Percentiles rank a stretch among this genome's conserved stretches.
Conservation (phyloP, 352 stramenopile species). For the Pythium guiyangense region DNA sequence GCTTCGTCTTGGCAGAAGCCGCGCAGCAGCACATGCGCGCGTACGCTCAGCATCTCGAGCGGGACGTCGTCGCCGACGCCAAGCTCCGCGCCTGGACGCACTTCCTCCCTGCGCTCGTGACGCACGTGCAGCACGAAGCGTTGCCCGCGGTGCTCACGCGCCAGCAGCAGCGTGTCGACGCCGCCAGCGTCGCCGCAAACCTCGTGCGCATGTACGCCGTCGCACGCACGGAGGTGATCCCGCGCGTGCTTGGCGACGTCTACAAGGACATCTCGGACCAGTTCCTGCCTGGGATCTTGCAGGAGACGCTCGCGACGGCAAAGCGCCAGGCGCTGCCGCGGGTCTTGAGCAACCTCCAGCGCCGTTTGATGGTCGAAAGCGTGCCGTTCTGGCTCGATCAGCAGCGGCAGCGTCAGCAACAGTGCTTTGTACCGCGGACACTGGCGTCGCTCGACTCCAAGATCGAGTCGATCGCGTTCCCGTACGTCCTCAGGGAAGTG, state of each 20-base stretch:
- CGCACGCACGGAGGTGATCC: constrained; percentile 49
- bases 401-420: constrained; percentile 34
- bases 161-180: constrained; percentile 37
- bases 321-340: constrained; percentile 37
- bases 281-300: constrained; percentile 39
- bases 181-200: constrained; percentile 33
- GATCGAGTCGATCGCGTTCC: constrained; percentile 47
- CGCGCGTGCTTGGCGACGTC: constrained; percentile 51
- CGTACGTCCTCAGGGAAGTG: constrained; percentile 53
- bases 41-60: constrained; percentile 36
- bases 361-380: constrained; percentile 44
- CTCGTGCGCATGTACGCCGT: constrained; percentile 48
- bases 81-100: constrained; percentile 49
- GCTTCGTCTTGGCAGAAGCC: constrained; percentile 53
- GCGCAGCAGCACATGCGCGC: constrained; percentile 41
- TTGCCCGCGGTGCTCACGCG: constrained; percentile 32
- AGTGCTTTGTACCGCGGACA: constrained; percentile 40
- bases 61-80: constrained; percentile 49
- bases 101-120: constrained; percentile 34
- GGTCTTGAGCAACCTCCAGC: constrained; percentile 46
- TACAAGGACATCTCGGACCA: constrained; percentile 61
- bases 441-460: constrained; percentile 38
- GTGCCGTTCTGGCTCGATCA: constrained; percentile 37
- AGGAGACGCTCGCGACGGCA: constrained; percentile 18
- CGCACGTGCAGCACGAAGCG: constrained; percentile 26